Evolutionary conservation across 1,139 yeast genomes (phyloP).

Genomic region (Nakaseomyces nivariensis): DNA sequence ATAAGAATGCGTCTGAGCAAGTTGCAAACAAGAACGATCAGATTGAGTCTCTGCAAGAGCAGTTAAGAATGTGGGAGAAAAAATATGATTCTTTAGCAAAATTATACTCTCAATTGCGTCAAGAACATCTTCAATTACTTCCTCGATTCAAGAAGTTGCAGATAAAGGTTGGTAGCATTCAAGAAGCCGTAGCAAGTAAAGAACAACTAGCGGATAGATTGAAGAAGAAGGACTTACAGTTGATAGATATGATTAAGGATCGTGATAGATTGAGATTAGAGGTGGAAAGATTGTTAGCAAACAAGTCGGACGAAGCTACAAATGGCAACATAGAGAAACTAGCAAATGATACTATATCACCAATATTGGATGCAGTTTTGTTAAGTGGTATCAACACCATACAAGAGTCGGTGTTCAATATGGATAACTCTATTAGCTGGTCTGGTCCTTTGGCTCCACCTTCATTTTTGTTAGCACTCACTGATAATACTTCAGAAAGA

Average conservation of each 20-base stretch:
- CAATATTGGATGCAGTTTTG: constrained; percentile 63
- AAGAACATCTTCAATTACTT: constrained; percentile 76
- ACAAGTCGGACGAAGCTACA: constrained; percentile 15
- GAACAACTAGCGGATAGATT: constrained; percentile 77
- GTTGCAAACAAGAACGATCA: constrained; percentile 71
- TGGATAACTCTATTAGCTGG: constrained; percentile 73
- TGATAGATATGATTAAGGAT: constrained; percentile 83
- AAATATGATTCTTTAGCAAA: constrained; percentile 88
- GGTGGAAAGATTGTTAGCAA: constrained; percentile 41
- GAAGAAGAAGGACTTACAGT: constrained; percentile 75
- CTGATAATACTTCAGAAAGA: constrained; percentile 60
- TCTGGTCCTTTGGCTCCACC: constrained; percentile 77
- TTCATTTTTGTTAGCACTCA: constrained; percentile 46
- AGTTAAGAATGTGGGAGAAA: constrained; percentile 67
- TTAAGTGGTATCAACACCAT: constrained; percentile 60
- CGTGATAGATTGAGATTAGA: constrained; percentile 85
- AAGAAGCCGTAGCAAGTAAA: constrained; percentile 78
- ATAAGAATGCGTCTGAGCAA: constrained; percentile 63
- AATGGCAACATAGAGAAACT: constrained; percentile 12
- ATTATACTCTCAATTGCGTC: constrained; percentile 81
- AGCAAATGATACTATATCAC: constrained; percentile 9
- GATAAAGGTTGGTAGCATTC: constrained; percentile 86
- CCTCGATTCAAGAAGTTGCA: constrained; percentile 76
- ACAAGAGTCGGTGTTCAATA: constrained; percentile 63
- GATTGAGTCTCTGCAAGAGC: constrained; percentile 60